A percentile compares a stretch with the other conserved stretches of the same genome.
Evolutionary conservation across 2,329 filamentous ascomycete species (phyloP).

Genomic region (Phyllosticta paracitricarpa): DNA sequence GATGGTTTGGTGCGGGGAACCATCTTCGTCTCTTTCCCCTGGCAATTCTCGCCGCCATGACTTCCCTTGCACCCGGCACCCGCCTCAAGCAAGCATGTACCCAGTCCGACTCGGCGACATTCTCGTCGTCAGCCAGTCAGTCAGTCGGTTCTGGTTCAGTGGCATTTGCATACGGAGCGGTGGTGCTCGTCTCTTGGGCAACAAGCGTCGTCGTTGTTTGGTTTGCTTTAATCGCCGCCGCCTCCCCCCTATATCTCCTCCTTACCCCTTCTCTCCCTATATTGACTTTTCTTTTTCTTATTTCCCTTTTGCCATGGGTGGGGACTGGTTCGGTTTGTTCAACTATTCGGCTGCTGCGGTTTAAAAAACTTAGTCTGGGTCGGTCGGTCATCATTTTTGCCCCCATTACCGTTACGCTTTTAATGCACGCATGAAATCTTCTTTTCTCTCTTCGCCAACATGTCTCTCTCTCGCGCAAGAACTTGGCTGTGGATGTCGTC

Average conservation of each 20-base stretch:
- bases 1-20: background rate
- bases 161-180: no score
- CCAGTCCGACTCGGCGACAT: background rate
- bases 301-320: background rate
- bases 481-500: no score
- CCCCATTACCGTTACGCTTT: no score
- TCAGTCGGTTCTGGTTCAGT: background rate
- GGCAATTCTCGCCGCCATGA: background rate
- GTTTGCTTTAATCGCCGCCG: no score
- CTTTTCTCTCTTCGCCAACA: no score
- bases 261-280: background rate
- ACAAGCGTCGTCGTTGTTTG: background rate
- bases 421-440: no score
- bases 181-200: no score
- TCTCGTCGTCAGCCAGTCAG: background rate
- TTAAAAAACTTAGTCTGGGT: no score
- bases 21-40: background rate
- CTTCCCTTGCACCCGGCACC: background rate
- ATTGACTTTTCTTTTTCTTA: background rate
- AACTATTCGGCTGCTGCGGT: no score
- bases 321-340: no score
- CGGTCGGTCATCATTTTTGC: no score
- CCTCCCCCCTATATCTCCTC: background rate
- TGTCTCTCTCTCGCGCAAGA: no score
- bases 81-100: background rate